Evolutionary conservation across 2,329 filamentous ascomycete genomes (phyloP).

Genomic region (Mycocentrospora acerina): DNA sequence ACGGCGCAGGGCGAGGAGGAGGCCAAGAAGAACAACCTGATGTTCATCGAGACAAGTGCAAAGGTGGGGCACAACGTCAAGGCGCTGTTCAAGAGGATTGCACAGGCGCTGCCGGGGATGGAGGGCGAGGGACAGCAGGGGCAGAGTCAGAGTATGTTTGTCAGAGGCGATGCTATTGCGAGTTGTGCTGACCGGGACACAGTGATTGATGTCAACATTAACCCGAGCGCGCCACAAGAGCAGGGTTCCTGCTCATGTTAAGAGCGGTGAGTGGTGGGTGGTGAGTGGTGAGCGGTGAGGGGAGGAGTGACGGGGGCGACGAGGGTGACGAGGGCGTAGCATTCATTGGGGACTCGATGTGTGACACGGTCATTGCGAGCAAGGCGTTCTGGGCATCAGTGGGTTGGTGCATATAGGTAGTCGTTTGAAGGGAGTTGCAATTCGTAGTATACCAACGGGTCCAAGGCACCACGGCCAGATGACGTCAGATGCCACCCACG

Average conservation of each 20-base stretch:
- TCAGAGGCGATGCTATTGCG: background rate
- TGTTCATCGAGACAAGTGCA: slow-evolving; percentile 99
- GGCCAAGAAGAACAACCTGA: slow-evolving; percentile 94
- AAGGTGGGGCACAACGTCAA: slow-evolving; percentile 99
- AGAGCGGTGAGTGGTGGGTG: no score
- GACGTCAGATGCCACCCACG: slow-evolving; percentile 23
- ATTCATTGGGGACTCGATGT: slow-evolving; percentile 23
- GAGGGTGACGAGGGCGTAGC: slow-evolving; percentile 12
- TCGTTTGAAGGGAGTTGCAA: slow-evolving; percentile 18
- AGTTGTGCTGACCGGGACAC: slow-evolving; percentile 14
- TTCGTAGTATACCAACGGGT: slow-evolving; percentile 39
- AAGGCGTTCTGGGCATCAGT: slow-evolving; percentile 40
- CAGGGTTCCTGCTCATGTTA: slow-evolving; percentile 53
- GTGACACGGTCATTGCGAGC: slow-evolving; percentile 35
- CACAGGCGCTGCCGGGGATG: slow-evolving; percentile 96
- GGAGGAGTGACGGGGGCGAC: no score
- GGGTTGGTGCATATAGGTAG: no score
- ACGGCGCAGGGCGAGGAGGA: slow-evolving; percentile 96
- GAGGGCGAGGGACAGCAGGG: slow-evolving; percentile 82
- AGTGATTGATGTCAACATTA: slow-evolving; percentile 96
- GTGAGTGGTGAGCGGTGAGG: no score
- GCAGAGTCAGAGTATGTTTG: slow-evolving; percentile 73
- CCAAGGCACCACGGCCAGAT: slow-evolving; percentile 12
- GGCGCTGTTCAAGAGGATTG: slow-evolving; percentile 95
- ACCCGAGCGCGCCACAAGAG: slow-evolving; percentile 63